phyloP scores from a whole-genome alignment of 805 yeast species.

The Phaffomyces antillensis region DNA sequence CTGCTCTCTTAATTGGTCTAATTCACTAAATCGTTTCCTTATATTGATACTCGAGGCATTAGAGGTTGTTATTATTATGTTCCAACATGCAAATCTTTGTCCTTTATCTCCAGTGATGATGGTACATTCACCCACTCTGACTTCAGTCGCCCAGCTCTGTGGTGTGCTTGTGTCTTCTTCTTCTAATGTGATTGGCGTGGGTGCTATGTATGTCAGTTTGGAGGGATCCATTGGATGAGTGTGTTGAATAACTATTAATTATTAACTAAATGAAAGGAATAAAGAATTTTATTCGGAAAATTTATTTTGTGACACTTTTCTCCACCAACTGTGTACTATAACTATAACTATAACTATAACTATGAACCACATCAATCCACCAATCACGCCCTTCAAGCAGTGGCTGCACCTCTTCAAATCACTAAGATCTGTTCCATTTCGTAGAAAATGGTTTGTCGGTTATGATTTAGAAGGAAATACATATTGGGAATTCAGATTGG shows the following conservation, averaged over 20 bases:
- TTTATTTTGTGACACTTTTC: not conserved
- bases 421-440: slow-evolving; percentile 44
- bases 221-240: slow-evolving; percentile 1
- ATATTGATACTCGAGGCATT: slow-evolving; percentile 32
- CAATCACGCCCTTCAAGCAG: slow-evolving; percentile 45
- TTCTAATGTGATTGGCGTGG: slow-evolving; percentile 34
- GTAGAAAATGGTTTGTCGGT: slow-evolving; percentile 55
- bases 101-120: slow-evolving; percentile 31
- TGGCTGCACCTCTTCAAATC: slow-evolving; percentile 52
- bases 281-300: not conserved
- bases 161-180: slow-evolving; percentile 24
- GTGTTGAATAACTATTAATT: no score
- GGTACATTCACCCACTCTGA: slow-evolving; percentile 32
- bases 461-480: slow-evolving; percentile 81
- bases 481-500: slow-evolving; percentile 72
- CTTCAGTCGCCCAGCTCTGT: slow-evolving; percentile 32
- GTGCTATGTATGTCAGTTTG: slow-evolving; percentile 24
- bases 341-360: slow-evolving; percentile 19
- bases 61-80: slow-evolving; percentile 29
- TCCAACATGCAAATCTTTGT: slow-evolving; percentile 38
- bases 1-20: slow-evolving; percentile 37
- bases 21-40: slow-evolving; percentile 59
- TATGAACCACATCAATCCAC: slow-evolving; percentile 44
- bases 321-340: no score
- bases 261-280: no score